phyloP scores from a whole-genome alignment of 2,329 filamentous ascomycete genomes.

The Plenodomus lindquistii region DNA sequence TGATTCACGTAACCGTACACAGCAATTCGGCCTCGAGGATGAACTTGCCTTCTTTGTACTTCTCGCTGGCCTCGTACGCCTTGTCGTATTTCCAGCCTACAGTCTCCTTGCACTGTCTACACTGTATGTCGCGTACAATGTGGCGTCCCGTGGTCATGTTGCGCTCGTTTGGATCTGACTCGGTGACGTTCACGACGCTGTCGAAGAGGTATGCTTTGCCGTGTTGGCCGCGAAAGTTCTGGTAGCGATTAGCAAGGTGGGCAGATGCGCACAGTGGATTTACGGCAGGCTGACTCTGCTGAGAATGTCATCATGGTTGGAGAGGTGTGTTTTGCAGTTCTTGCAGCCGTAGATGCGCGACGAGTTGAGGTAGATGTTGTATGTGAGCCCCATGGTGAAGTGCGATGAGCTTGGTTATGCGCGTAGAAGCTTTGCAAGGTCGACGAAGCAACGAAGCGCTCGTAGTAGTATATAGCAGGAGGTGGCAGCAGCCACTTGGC shows the following conservation, averaged over 20 bases:
- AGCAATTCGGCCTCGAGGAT: conserved; percentile 92
- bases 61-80: conserved; percentile 87
- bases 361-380: conserved; percentile 88
- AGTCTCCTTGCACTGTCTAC: conserved; percentile 85
- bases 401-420: neutral
- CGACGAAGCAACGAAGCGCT: conserved; percentile 5
- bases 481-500: conserved; percentile 11
- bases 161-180: conserved; percentile 84
- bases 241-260: conserved; percentile 15
- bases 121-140: conserved; percentile 89
- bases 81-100: conserved; percentile 99
- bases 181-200: conserved; percentile 85
- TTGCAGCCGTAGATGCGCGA: conserved; percentile 89
- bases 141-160: conserved; percentile 98
- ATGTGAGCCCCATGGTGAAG: conserved; percentile 75
- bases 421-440: conserved; percentile 1
- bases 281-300: conserved; percentile 68
- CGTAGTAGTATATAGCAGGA: conserved; percentile 4
- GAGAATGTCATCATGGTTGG: conserved; percentile 94
- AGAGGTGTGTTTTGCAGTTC: conserved; percentile 91
- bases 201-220: conserved; percentile 98
- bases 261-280: neutral
- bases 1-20: conserved; percentile 66
- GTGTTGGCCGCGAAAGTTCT: conserved; percentile 98
- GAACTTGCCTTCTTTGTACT: conserved; percentile 99